These are phyloP conservation scores for Amphibolis antarctica DNA, from an alignment of 106 monocot genomes.

Conservation along the genomic window DNA sequence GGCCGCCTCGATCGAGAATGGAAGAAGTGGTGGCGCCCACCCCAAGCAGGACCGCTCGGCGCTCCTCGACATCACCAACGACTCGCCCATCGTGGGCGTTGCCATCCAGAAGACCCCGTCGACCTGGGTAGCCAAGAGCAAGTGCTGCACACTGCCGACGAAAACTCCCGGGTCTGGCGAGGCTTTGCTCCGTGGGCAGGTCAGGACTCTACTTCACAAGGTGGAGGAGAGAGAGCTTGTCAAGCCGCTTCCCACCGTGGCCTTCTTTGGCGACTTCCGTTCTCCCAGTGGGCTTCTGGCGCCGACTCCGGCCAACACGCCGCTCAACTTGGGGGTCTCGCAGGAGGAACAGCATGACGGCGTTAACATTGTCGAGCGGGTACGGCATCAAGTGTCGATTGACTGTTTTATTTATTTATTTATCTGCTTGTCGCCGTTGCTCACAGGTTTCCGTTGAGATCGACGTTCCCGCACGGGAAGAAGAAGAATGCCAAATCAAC, in stretches of 20 bases:
- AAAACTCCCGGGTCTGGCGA: constrained; percentile 82
- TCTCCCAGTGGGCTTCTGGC: constrained; percentile 59
- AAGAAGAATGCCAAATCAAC: constrained; percentile 37
- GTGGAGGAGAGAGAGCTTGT: constrained; percentile 66
- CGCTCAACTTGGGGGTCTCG: constrained; percentile 16
- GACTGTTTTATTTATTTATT: too few species aligned
- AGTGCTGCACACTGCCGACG: neutral
- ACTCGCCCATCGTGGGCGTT: constrained; percentile 81
- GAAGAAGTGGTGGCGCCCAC: neutral
- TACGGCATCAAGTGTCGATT: too few species aligned
- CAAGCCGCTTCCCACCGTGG: constrained; percentile 9
- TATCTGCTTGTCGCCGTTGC: too few species aligned
- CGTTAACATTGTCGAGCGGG: too few species aligned
- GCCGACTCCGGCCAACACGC: constrained; percentile 79
- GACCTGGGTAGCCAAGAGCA: constrained; percentile 20
- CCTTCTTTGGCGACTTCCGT: constrained; percentile 25
- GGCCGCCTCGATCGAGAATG: neutral
- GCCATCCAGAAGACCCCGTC: constrained; percentile 38
- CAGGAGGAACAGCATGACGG: too few species aligned
- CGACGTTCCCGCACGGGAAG: too few species aligned
- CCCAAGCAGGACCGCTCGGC: constrained; percentile 8
- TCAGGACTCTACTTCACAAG: constrained; percentile 71
- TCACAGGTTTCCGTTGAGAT: too few species aligned
- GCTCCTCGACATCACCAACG: constrained; percentile 88
- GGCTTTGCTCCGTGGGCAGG: constrained; percentile 77